Base-by-base conservation (phyloP, 148 eudicot genomes). In the Rhododendron ferrugineum region DNA sequence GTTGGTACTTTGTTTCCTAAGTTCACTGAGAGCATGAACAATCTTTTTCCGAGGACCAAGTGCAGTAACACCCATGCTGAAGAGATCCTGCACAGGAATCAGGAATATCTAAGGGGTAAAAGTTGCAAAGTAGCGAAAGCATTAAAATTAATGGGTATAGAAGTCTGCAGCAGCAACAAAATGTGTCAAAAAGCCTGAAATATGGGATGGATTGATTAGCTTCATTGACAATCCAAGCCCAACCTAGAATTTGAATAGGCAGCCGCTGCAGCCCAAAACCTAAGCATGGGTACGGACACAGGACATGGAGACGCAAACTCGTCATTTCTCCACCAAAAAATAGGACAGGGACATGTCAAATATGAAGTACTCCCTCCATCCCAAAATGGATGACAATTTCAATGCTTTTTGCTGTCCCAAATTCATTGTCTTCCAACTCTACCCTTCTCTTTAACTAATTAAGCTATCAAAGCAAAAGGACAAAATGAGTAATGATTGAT, bases 41-140 rank as follows among this genome's bases (percentile, higher is more conserved):
- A 96, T 96, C 90, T 92, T 95, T 85, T 90, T 96, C 89, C 99
- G 91, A 11, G 99, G 99, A 85, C 99, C 99, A 87, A 96, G 94
- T 60, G 99, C 95, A 78, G 93, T 91, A 52, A 96, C 86, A 81
- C 99, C 99, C 83, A 96, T 94, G 88, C 88, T 88, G 60, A 89
- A 82, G 78, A 96, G 89, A 91, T 96, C 99, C 99, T 96, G 93
- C 88, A 85, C 30, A 70, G 81, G 11, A 83, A 42, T 36, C 50
- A 50, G 42, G 49, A 49, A 79, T 76, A 79, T 76, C 11, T 47
- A 32, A 46, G n/a, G 23, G 88, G 34, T n/a, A 42, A 76, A 54
- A 20, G 34, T 79, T 9, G 68, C 50, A 13, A 37, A 40, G 34
- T 50, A 34, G 42, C 16, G 32, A 44, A 26, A 58, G 54, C 7